phyloP scores from a whole-genome alignment of 306 rosid species.

The Begonia fuchsioides region DNA sequence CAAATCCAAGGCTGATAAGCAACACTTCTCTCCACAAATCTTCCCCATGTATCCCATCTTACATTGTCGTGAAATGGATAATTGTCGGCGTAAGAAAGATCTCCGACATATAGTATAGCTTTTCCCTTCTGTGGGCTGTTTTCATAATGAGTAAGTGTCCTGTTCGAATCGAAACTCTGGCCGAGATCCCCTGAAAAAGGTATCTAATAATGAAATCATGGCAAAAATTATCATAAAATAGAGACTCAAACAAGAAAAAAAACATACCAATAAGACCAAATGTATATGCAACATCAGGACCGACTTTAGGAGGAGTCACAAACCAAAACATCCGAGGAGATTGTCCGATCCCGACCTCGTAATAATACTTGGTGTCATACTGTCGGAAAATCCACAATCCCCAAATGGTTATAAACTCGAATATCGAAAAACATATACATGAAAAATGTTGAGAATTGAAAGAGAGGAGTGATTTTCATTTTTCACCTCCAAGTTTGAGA shows the following conservation, averaged over 20 bases:
- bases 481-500: slow-evolving; percentile 25
- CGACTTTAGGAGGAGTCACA: slow-evolving; percentile 64
- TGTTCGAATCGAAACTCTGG: slow-evolving; percentile 73
- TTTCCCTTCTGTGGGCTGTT: slow-evolving; percentile 43
- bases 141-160: slow-evolving; percentile 64
- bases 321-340: slow-evolving; percentile 63
- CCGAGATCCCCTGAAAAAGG: slow-evolving; percentile 62
- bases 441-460: not conserved
- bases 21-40: slow-evolving; percentile 60
- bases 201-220: not conserved
- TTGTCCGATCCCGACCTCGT: slow-evolving; percentile 49
- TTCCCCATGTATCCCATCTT: slow-evolving; percentile 90
- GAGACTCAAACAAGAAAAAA: not conserved
- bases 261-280: slow-evolving; percentile 78
- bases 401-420: not conserved
- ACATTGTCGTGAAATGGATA: slow-evolving; percentile 54
- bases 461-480: slow-evolving; percentile 1
- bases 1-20: slow-evolving; percentile 99
- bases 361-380: slow-evolving; percentile 66
- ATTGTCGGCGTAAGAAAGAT: slow-evolving; percentile 69
- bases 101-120: slow-evolving; percentile 62
- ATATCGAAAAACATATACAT: not conserved
- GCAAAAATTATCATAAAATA: no score
- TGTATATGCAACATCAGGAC: slow-evolving; percentile 82
- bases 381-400: slow-evolving; percentile 10